Conservation (phyloP, 768 basidiomycete species). For the Auriscalpium orientale region DNA sequence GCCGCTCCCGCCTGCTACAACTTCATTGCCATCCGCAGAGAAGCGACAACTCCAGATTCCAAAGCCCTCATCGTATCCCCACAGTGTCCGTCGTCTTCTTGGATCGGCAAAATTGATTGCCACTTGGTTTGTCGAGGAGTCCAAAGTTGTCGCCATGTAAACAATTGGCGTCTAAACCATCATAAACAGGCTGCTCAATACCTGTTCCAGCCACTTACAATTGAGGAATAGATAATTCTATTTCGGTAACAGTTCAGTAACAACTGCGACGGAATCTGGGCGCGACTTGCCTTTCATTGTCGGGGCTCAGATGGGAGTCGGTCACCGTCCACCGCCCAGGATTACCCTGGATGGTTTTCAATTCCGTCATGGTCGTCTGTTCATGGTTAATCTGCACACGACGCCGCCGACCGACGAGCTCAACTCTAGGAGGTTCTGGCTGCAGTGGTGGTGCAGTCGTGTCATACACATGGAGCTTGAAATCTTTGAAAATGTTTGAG, state of each 20-base stretch:
- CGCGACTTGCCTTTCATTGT: constrained; percentile 65
- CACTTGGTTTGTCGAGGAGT: constrained; percentile 51
- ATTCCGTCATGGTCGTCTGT: constrained; percentile 38
- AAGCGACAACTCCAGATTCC: constrained; percentile 94
- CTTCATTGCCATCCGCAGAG: constrained; percentile 92
- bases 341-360: constrained; percentile 67
- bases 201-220: constrained; percentile 38
- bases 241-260: no score
- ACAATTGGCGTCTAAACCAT: constrained; percentile 54
- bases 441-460: constrained; percentile 43
- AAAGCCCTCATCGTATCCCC: constrained; percentile 40
- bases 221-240: constrained; percentile 90
- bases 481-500: constrained; percentile 43
- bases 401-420: constrained; percentile 6
- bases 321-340: constrained; percentile 90
- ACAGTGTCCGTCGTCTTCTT: constrained; percentile 21
- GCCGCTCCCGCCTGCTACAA: constrained; percentile 86
- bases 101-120: constrained; percentile 44
- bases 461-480: constrained; percentile 83
- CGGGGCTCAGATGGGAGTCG: constrained; percentile 83
- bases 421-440: constrained; percentile 11
- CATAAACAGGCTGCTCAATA: constrained; percentile 1
- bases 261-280: no score
- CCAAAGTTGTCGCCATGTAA: constrained; percentile 67
- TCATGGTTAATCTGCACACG: constrained; percentile 32